A percentile compares a stretch with the other conserved stretches of the same genome.
Conservation (phyloP, 768 basidiomycete species). For the Paxillus rubicundulus region DNA sequence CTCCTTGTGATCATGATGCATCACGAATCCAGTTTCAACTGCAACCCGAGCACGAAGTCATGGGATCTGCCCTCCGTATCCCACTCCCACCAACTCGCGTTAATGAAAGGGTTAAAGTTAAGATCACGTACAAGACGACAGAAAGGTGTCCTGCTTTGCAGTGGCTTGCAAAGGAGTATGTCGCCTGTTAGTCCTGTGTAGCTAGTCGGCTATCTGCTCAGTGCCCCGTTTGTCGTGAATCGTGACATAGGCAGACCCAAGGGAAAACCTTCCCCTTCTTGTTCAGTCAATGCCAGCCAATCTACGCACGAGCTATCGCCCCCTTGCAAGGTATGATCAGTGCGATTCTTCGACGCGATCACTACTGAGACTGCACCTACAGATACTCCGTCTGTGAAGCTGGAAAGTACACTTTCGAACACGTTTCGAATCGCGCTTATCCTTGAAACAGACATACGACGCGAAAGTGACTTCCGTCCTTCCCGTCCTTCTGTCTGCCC, state of each 20-base stretch:
- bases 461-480: conserved; percentile 75
- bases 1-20: not conserved
- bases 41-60: conserved; percentile 57
- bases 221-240: not conserved
- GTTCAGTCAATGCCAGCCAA: conserved; percentile 93
- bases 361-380: not conserved
- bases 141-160: conserved; percentile 74
- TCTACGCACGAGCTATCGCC: conserved; percentile 75
- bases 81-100: conserved; percentile 38
- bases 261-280: conserved; percentile 83
- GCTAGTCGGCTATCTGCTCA: not conserved
- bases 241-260: conserved; percentile 65
- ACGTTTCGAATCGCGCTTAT: not conserved
- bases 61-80: conserved; percentile 76
- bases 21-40: conserved; percentile 45
- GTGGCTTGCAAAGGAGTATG: conserved; percentile 80
- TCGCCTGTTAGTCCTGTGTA: not conserved
- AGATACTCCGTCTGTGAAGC: conserved; percentile 89
- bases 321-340: conserved; percentile 66
- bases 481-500: conserved; percentile 83
- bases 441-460: conserved; percentile 63
- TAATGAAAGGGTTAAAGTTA: conserved; percentile 45
- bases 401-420: conserved; percentile 44
- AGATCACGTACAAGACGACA: conserved; percentile 73
- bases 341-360: not conserved